Percentiles rank a stretch among this genome's conserved stretches.
These are phyloP conservation scores for Capsella rubella DNA, from an alignment of 441 rosid species.

Conservation along the genomic window DNA sequence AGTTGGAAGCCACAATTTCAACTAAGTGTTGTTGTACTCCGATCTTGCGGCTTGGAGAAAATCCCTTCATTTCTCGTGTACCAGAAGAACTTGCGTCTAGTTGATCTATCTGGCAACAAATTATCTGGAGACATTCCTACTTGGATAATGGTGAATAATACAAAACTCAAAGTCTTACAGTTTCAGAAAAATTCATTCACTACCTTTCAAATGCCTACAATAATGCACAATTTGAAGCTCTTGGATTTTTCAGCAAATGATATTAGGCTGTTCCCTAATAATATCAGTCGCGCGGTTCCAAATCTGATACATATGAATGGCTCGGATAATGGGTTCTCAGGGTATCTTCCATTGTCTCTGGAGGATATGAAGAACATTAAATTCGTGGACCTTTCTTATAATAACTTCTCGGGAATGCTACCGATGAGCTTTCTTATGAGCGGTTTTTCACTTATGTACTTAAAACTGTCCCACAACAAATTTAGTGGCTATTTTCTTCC, in stretches of 20 bases:
- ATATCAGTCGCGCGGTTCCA: background rate
- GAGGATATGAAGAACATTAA: conserved; percentile 25
- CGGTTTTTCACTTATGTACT: background rate
- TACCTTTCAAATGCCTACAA: conserved; percentile 20
- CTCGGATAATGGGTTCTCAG: conserved; percentile 21
- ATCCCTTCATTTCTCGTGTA: conserved; percentile 35
- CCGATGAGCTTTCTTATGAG: background rate
- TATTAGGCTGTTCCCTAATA: background rate
- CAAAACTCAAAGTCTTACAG: conserved; percentile 4
- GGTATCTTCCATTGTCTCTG: conserved; percentile 21
- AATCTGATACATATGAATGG: background rate
- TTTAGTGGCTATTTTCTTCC: conserved; percentile 18
- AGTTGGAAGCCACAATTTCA: conserved; percentile 29
- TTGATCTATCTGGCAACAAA: conserved; percentile 40
- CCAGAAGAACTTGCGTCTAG: conserved; percentile 20
- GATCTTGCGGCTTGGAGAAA: conserved; percentile 24
- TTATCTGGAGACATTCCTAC: conserved; percentile 21
- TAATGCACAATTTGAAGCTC: background rate
- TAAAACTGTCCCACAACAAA: conserved; percentile 35
- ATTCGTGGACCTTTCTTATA: conserved; percentile 27
- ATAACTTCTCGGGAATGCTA: conserved; percentile 35
- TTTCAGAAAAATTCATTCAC: conserved; percentile 19
- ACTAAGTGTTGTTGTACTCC: background rate
- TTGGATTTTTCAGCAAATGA: background rate
- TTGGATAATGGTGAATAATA: conserved; percentile 34